Evolutionary conservation across 768 basidiomycete species (phyloP), one percentile per base, ranked within the genome.

Genomic region (Trametes gibbosa): DNA sequence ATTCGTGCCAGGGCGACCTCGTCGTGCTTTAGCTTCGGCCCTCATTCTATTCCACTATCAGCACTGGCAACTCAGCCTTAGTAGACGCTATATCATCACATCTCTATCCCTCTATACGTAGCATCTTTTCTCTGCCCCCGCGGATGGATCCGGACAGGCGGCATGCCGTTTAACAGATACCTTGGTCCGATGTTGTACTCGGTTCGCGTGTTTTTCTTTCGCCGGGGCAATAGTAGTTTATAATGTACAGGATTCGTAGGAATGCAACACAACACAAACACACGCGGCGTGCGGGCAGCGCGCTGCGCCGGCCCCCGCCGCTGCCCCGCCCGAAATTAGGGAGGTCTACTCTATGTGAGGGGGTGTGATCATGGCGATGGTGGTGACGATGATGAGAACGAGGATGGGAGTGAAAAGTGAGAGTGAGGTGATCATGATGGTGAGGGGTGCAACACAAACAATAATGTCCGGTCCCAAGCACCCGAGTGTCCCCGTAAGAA

Each of bases 1-100:
- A 85, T 67, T 84, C 88, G 19, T 94, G 91, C 77, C 78, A 75
- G 49, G 91, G 91, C 47, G 91, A 94, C 71, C 73, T 93, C 40
- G 89, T 94, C 40, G 84, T 93, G 61, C 74, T 94, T 58, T 90
- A 73, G 65, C 50, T 9, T 10, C 5, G 29, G 29, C 29, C 5
- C 29, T 4, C 29, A 32, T 32, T 32, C 29, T 32, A 32, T 32
- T 32, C 29, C 29, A 32, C 10, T 32, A 10, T 32, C 4, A 32
- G 4, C 29, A 10, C 10, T 10, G 29, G 29, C 10, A 4, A 32
- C 29, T 32, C 10, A 32, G 29, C 10, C 10, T 32, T 10, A 32
- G 29, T 10, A 5, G 4, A 32, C 29, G 29, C 29, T 24, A 19
- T 3, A 47, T 14, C 56, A 61, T 1, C 23, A 23, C 21, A 8